Base-by-base conservation (phyloP, 2,329 filamentous ascomycete species). In the Ophiobolus disseminans region DNA sequence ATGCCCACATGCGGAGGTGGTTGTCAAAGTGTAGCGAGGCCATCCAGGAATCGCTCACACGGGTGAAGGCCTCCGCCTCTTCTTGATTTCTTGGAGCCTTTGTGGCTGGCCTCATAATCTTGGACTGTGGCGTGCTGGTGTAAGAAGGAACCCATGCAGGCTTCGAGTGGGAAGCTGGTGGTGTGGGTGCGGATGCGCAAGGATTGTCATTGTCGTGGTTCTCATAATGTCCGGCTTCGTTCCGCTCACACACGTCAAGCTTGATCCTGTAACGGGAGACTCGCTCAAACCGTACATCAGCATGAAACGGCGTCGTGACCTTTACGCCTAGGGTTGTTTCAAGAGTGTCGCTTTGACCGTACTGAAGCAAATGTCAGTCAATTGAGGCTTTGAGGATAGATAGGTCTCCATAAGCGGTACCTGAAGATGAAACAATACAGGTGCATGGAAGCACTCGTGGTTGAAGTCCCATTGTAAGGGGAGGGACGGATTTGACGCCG, bases 261-360 rank as follows among this genome's bases (percentile, higher is more conserved):
- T 59, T 59, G 34, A 73, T 55, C 8, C 8, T 54, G 47, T 69
- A 66, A 3, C 72, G 69, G 20, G 60, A 61, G 17, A 41, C 58
- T 11, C 63, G 61, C 41, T 73, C 62, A 42, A 70, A 72, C 4
- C 51, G 59, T 9, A 72, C 64, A 10, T 53, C 32, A 2, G 35
- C 48, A 3, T 67, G 63, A 35, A 73, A 73, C 3, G 26, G 26
- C 1, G 57, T 66, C 7, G 45, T 53, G 5, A 54, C 42, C 7
- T 42, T 55, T 9, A 55, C 55, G 1, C 42, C 47, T 8, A 69
- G 21, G 2, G 50, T 48, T 0, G 66, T 62, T 17, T 62, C 47
- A 1, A 47, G 14, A 3, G 37, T 23, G 8, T 21, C 36, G 5
- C 11, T 0, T 4, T 32, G 35, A 6, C 5, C n/a, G 46, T 47